Evolutionary conservation across 257 asterid genomes (phyloP), one percentile per base, ranked within the genome.

Genomic region (Craterostigma plantagineum): DNA sequence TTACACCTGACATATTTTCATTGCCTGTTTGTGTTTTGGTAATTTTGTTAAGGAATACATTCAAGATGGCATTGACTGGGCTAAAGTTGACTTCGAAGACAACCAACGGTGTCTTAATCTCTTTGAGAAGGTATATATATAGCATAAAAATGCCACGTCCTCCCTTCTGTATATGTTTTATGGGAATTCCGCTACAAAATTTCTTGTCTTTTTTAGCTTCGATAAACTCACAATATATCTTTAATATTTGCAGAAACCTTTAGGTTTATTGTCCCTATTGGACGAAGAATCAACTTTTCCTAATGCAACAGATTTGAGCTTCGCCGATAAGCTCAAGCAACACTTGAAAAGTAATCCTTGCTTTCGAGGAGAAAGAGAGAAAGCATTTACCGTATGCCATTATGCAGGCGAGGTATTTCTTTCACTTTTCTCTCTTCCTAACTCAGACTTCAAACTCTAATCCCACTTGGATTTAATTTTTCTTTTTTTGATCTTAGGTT

Each of bases 1-100:
- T n/a, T n/a, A n/a, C n/a, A n/a, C n/a, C n/a, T n/a, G n/a, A n/a
- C n/a, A n/a, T n/a, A n/a, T n/a, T n/a, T n/a, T n/a, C n/a, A n/a
- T n/a, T n/a, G n/a, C 46, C 12, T 42, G 46, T 6, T 12, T 42
- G 7, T 7, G 12, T 7, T 42, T n/a, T 15, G 10, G 9, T 16
- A 4, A 10, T 44, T 7, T 18, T 44, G 73, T 43, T 79, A 87
- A 95, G 98, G 83, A 9, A 66, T 90, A 83, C 53, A 72, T 82
- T 54, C 92, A 76, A 72, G 93, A 90, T 59, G 98, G 98, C 60
- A 90, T 90, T 74, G 98, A 90, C 71, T 90, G 95, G 95, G 72
- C 84, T 27, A 90, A 60, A 68, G 93, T 90, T 66, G 95, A 83
- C 59, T 90, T 79, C 65, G 98, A 90, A 51, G 98, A 90, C 72